phyloP scores from a whole-genome alignment of 2,329 filamentous ascomycete species.

The Fusarium coicis region DNA sequence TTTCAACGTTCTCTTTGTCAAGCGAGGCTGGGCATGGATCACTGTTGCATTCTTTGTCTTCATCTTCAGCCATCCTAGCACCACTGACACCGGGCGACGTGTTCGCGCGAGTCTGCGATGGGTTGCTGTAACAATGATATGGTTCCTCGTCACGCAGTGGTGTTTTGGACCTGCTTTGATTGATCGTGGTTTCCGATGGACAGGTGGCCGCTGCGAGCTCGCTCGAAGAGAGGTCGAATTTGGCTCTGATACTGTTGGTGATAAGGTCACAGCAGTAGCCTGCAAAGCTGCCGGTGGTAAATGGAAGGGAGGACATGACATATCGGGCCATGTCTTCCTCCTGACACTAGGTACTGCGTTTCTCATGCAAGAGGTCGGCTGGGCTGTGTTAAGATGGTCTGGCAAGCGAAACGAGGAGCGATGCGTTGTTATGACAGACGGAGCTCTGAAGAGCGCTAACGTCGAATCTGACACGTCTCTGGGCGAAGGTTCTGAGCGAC shows the following conservation, averaged over 20 bases:
- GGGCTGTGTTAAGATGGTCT: slow-evolving; percentile 60
- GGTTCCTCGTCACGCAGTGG: slow-evolving; percentile 94
- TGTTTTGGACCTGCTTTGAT: slow-evolving; percentile 92
- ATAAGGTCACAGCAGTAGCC: slow-evolving; percentile 76
- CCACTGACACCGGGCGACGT: slow-evolving; percentile 51
- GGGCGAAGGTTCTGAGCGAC: slow-evolving; percentile 39
- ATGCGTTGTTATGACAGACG: slow-evolving; percentile 72
- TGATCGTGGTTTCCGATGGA: slow-evolving; percentile 88
- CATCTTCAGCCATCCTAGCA: slow-evolving; percentile 72
- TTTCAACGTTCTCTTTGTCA: slow-evolving; percentile 94
- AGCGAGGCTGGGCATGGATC: slow-evolving; percentile 94
- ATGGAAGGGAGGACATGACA: slow-evolving; percentile 96
- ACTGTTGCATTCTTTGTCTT: slow-evolving; percentile 79
- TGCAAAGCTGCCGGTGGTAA: slow-evolving; percentile 85
- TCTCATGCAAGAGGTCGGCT: slow-evolving; percentile 81
- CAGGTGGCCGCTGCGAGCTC: slow-evolving; percentile 83
- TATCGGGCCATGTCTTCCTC: slow-evolving; percentile 94
- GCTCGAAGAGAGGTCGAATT: slow-evolving; percentile 59
- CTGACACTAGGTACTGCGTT: slow-evolving; percentile 86
- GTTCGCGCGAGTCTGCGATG: slow-evolving; percentile 75
- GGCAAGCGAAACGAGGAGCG: slow-evolving; percentile 66
- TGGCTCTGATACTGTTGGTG: slow-evolving; percentile 58
- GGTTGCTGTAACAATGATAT: slow-evolving; percentile 76
- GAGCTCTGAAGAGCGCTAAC: slow-evolving; percentile 69
- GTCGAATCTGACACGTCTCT: slow-evolving; percentile 54